Evolutionary conservation across 202 grass and related monocot genomes (phyloP).

Genomic region (Dendrocalamus latiflorus): DNA sequence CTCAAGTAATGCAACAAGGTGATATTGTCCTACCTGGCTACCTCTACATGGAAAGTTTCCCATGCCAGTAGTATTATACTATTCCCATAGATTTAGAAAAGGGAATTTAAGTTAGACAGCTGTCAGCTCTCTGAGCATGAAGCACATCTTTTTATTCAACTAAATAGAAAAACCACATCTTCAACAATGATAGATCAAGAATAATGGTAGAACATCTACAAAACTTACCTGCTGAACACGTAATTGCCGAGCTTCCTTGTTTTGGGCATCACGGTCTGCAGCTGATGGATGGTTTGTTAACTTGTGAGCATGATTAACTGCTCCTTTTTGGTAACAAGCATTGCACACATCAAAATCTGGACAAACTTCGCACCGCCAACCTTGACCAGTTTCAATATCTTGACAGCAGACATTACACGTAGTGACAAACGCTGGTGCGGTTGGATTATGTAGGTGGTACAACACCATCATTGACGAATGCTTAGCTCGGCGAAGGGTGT

Average conservation of each 20-base stretch:
- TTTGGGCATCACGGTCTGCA: slow-evolving; percentile 84
- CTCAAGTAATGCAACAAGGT: not conserved
- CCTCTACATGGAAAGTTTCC: not conserved
- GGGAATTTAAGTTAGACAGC: not conserved
- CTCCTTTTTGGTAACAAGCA: slow-evolving; percentile 84
- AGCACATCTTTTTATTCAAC: not conserved
- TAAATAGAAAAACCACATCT: not conserved
- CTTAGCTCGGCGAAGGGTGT: slow-evolving; percentile 92
- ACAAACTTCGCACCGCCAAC: slow-evolving; percentile 97
- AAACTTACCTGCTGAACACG: slow-evolving; percentile 81
- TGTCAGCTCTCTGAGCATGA: not conserved
- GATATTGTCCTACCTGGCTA: not conserved
- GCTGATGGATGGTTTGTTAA: slow-evolving; percentile 88
- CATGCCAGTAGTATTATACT: not conserved
- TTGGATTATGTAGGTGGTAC: slow-evolving; percentile 99
- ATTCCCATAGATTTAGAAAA: not conserved
- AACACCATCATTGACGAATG: slow-evolving; percentile 99
- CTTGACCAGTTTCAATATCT: slow-evolving; percentile 95
- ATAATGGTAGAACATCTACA: slow-evolving; percentile 15
- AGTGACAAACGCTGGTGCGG: slow-evolving; percentile 88
- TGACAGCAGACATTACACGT: slow-evolving; percentile 81
- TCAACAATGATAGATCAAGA: slow-evolving; percentile 10
- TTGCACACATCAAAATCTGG: slow-evolving; percentile 98
- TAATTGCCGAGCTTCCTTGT: slow-evolving; percentile 86
- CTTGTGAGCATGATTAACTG: slow-evolving; percentile 74